A percentile compares a stretch with the other conserved stretches of the same genome.
These are phyloP conservation scores for Penstemon newberryi DNA, from an alignment of 257 asterid genomes.

Conservation along the genomic window DNA sequence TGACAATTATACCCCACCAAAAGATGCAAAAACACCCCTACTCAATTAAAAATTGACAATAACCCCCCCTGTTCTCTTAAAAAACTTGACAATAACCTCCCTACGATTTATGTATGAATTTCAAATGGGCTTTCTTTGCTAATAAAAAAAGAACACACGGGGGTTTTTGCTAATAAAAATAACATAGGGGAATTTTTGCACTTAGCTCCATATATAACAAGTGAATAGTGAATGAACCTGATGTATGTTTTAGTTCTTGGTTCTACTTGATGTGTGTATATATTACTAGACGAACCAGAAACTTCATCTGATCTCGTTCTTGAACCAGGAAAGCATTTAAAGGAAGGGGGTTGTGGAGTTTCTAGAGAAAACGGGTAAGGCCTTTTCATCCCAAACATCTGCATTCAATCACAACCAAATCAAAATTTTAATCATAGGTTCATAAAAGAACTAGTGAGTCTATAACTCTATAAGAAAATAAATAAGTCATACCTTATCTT, in stretches of 20 bases:
- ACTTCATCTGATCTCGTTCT: slow-evolving; percentile 42
- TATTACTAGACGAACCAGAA: slow-evolving; percentile 40
- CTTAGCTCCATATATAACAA: background rate
- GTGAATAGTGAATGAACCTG: slow-evolving; percentile 33
- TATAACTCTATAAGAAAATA: background rate
- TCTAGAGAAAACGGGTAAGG: slow-evolving; percentile 51
- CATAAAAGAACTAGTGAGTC: background rate
- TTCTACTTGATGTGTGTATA: slow-evolving; percentile 35
- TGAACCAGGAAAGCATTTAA: slow-evolving; percentile 24
- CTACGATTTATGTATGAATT: too few relatives aligned
- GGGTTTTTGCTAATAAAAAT: too few relatives aligned
- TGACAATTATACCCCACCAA: too few relatives aligned
- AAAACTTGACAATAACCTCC: too few relatives aligned
- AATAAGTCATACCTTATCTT: slow-evolving; percentile 56
- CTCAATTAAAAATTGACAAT: too few relatives aligned
- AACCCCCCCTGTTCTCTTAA: too few relatives aligned
- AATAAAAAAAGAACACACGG: too few relatives aligned
- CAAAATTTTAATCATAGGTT: background rate
- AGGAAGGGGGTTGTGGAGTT: slow-evolving; percentile 39
- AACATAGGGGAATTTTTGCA: too few relatives aligned
- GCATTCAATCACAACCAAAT: slow-evolving; percentile 31
- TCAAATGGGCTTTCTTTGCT: too few relatives aligned
- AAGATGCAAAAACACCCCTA: too few relatives aligned
- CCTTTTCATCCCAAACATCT: slow-evolving; percentile 67
- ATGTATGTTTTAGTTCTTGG: slow-evolving; percentile 33